Conservation (phyloP, 140 eudicot genomes). For the Flaveria floridana region DNA sequence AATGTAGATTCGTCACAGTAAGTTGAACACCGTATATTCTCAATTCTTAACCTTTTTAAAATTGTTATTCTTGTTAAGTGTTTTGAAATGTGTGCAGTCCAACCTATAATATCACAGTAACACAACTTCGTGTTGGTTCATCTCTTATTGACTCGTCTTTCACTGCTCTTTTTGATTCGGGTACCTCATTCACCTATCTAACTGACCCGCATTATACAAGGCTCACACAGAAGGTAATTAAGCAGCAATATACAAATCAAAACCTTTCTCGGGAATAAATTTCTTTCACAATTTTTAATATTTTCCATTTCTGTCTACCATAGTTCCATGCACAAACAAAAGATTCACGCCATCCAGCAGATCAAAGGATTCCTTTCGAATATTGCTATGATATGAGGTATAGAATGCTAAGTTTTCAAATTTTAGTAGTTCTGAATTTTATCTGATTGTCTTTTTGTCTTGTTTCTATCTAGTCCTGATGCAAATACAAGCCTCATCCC, state of each 20-base stretch:
- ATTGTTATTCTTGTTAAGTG: neutral
- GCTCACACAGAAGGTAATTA: constrained; percentile 66
- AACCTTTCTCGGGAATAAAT: neutral
- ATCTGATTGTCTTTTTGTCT: constrained; percentile 18
- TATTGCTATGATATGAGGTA: constrained; percentile 94
- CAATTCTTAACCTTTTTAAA: neutral
- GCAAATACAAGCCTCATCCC: constrained; percentile 72
- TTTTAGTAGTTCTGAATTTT: neutral
- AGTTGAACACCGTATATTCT: constrained; percentile 37
- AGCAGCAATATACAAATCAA: constrained; percentile 1
- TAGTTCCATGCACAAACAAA: constrained; percentile 69
- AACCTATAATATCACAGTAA: constrained; percentile 62
- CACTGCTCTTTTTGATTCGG: constrained; percentile 88
- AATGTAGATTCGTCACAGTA: constrained; percentile 65
- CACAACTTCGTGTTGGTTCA: constrained; percentile 69
- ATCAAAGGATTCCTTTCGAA: constrained; percentile 86
- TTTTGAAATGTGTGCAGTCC: constrained; percentile 54
- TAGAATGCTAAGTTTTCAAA: neutral
- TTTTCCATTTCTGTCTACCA: neutral
- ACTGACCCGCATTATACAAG: constrained; percentile 60
- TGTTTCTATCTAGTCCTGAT: constrained; percentile 51
- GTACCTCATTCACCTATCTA: constrained; percentile 83
- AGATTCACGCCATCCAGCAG: constrained; percentile 68
- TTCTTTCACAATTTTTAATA: neutral
- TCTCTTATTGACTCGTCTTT: constrained; percentile 53